Evolutionary conservation across 257 asterid species (phyloP).

Genomic region (Solanum corneliomulleri): DNA sequence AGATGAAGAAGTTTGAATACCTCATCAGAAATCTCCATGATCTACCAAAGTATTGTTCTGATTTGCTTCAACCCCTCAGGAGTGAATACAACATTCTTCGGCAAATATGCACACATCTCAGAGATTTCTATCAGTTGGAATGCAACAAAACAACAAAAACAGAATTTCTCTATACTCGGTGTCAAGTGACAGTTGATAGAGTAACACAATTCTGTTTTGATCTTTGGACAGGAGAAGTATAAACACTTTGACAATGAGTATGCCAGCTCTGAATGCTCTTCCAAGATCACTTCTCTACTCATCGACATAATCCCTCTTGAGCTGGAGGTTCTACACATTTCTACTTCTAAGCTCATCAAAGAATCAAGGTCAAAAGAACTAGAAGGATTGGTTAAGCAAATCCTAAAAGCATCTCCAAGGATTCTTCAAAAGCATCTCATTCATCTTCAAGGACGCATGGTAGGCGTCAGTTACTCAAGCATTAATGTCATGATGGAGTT

Average conservation of each 20-base stretch:
- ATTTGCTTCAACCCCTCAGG: background rate
- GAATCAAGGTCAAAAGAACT: background rate
- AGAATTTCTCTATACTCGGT: background rate
- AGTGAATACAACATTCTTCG: background rate
- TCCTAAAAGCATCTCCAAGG: background rate
- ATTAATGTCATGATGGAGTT: background rate
- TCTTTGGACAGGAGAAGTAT: background rate
- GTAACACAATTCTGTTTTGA: background rate
- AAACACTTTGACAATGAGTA: too few relatives aligned
- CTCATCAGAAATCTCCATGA: background rate
- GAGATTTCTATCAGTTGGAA: background rate
- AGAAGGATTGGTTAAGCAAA: background rate
- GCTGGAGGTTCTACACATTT: background rate
- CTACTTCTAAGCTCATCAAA: background rate
- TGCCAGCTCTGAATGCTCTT: background rate
- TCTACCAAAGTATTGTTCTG: background rate
- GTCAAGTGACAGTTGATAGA: background rate
- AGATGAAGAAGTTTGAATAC: background rate
- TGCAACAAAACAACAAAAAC: background rate
- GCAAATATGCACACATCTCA: background rate
- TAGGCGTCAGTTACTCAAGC: background rate
- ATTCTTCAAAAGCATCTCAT: background rate
- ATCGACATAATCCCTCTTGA: background rate
- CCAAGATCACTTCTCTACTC: background rate
- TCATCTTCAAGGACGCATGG: background rate